phyloP scores from a whole-genome alignment of 2,329 filamentous ascomycete species.

The Ophiostoma novo-ulmi region DNA sequence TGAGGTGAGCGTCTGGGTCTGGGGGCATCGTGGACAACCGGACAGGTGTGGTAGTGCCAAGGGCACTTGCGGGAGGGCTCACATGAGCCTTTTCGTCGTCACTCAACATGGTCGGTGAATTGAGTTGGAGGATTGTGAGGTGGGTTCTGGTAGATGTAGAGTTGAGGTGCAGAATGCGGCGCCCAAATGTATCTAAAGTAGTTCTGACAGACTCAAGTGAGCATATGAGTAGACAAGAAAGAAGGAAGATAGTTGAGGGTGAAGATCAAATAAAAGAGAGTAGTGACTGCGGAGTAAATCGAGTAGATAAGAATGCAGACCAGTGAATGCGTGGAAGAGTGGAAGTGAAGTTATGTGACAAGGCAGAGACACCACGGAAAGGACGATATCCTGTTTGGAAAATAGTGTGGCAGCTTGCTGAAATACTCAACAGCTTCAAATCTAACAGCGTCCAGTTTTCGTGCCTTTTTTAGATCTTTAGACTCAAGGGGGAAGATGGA shows the following conservation, averaged over 20 bases:
- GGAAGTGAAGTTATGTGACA: not conserved
- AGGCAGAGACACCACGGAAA: not conserved
- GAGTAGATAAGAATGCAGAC: not conserved
- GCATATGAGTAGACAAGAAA: not conserved
- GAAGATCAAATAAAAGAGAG: not conserved
- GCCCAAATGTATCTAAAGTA: not conserved
- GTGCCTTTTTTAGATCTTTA: not conserved
- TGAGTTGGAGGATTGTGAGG: not conserved
- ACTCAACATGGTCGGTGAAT: conserved; percentile 21
- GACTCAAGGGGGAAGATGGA: not conserved
- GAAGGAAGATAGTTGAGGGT: not conserved
- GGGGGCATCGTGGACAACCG: conserved; percentile 24
- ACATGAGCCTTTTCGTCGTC: conserved; percentile 28
- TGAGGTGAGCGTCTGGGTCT: conserved; percentile 35
- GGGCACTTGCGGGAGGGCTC: conserved; percentile 17
- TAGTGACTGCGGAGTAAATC: not conserved
- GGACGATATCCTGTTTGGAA: not conserved
- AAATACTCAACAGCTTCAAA: not conserved
- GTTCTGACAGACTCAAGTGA: too few relatives aligned
- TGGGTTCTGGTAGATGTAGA: not conserved
- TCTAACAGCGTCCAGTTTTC: not conserved
- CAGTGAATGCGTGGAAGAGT: not conserved
- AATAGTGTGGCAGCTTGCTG: not conserved
- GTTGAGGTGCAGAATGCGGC: not conserved
- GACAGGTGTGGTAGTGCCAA: not conserved